Conservation (phyloP, 73 alveolate species). For the Paramecium biaurelia region DNA sequence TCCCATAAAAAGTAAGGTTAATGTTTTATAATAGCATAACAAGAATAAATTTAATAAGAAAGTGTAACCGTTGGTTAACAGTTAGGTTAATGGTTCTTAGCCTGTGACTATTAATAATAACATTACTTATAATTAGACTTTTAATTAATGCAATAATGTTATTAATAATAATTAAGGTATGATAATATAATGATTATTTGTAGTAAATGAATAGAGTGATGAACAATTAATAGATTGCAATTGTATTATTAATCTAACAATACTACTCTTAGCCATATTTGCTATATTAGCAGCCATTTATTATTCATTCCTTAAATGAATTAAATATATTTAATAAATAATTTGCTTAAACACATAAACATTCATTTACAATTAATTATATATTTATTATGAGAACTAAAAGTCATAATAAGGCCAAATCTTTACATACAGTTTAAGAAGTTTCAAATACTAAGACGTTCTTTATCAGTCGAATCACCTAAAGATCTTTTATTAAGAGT, state of each 20-base stretch:
- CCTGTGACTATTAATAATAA: neutral
- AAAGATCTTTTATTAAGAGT: neutral
- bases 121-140: neutral
- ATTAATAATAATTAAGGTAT: neutral
- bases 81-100: neutral
- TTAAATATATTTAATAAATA: neutral
- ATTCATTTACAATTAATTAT: neutral
- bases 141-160: neutral
- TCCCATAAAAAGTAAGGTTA: neutral
- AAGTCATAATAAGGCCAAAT: neutral
- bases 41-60: neutral
- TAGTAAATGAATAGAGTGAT: neutral
- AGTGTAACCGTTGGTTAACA: neutral
- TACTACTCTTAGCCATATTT: neutral
- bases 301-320: constrained; percentile 26
- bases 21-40: neutral
- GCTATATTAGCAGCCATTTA: neutral
- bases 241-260: neutral
- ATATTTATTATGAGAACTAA: neutral
- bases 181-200: neutral
- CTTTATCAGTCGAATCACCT: neutral
- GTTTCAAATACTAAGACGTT: neutral
- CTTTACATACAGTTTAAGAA: neutral
- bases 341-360: neutral
- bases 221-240: neutral